Conservation (phyloP, 129 eudicot species). For the Gnaphalium uliginosum region DNA sequence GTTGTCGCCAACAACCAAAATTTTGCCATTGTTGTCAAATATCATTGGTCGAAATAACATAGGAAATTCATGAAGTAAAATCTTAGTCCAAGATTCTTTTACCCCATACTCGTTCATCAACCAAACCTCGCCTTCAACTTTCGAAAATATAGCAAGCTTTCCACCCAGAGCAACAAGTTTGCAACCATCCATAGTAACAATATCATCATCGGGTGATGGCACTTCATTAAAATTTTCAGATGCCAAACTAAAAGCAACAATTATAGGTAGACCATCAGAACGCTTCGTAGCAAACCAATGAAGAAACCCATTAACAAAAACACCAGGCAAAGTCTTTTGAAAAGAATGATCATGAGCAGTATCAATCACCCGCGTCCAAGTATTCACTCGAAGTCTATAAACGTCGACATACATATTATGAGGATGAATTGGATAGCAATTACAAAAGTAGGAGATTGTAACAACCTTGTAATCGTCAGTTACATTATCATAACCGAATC, state of each 20-base stretch:
- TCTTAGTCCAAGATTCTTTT: background rate
- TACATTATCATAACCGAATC: background rate
- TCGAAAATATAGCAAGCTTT: background rate
- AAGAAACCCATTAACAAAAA: background rate
- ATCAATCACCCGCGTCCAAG: background rate
- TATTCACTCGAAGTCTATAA: background rate
- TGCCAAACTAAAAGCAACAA: background rate
- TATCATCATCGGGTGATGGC: background rate
- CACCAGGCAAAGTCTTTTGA: background rate
- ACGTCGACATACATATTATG: background rate
- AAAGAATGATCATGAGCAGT: background rate
- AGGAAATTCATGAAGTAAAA: background rate
- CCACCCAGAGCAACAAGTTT: background rate
- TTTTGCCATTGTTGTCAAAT: background rate
- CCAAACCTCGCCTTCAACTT: background rate
- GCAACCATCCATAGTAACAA: background rate
- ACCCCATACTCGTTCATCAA: background rate
- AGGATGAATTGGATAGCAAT: background rate
- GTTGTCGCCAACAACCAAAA: background rate
- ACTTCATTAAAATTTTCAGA: background rate
- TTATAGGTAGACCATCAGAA: background rate
- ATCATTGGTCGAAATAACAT: background rate
- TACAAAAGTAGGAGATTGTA: background rate
- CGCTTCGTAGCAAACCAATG: background rate
- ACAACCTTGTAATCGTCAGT: slow-evolving; percentile 4